These are phyloP conservation scores for Murraya koenigii DNA, from an alignment of 345 rosid species.

Conservation along the genomic window DNA sequence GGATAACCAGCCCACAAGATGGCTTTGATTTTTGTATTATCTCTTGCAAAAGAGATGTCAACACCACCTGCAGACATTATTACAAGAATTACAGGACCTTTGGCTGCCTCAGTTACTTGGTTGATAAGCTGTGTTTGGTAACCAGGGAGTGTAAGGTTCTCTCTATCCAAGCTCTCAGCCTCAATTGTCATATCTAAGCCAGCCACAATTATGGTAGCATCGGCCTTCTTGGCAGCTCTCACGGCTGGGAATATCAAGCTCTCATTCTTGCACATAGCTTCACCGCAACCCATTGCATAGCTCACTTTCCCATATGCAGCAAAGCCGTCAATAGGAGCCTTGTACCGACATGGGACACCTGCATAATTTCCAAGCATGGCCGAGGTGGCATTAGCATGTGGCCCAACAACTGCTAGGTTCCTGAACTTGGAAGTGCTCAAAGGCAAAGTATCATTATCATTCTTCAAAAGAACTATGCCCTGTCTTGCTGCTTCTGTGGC, in stretches of 20 bases:
- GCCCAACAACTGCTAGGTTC: constrained; percentile 49
- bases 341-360: constrained; percentile 50
- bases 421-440: constrained; percentile 2
- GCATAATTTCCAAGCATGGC: constrained; percentile 66
- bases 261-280: constrained; percentile 40
- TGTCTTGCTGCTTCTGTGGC: constrained; percentile 57
- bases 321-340: constrained; percentile 47
- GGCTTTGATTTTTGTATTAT: constrained; percentile 26
- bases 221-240: constrained; percentile 36
- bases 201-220: constrained; percentile 44
- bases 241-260: constrained; percentile 31
- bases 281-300: constrained; percentile 43
- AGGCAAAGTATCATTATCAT: constrained; percentile 36
- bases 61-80: constrained; percentile 58
- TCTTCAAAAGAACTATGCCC: constrained; percentile 59
- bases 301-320: constrained; percentile 24
- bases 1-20: constrained; percentile 76
- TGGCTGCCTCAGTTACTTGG: constrained; percentile 41
- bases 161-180: constrained; percentile 53
- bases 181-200: constrained; percentile 50
- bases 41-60: constrained; percentile 48
- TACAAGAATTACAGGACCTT: constrained; percentile 58
- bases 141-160: constrained; percentile 53
- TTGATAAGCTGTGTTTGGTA: constrained; percentile 44
- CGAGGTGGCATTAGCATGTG: constrained; percentile 47